These are phyloP conservation scores for Penicillium sp. DNA, from an alignment of 2,329 filamentous ascomycete species.

Conservation along the genomic window DNA sequence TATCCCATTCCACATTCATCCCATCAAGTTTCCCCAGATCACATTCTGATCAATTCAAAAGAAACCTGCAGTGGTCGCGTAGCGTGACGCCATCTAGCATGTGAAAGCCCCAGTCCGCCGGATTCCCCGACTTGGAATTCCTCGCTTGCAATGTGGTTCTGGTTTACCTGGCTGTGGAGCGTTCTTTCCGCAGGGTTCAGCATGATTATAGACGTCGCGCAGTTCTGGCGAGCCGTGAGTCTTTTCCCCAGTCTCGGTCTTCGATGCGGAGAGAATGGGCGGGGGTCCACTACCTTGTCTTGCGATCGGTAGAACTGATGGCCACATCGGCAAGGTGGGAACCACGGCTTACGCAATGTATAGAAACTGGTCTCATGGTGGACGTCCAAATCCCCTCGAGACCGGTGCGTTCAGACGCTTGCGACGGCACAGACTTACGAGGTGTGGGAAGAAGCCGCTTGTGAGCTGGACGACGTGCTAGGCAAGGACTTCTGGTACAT, in stretches of 20 bases:
- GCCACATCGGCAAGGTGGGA: neutral
- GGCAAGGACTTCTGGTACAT: constrained; percentile 73
- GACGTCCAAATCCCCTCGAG: constrained; percentile 61
- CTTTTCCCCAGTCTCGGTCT: neutral
- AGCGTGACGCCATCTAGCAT: constrained; percentile 23
- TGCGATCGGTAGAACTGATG: neutral
- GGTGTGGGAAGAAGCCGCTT: constrained; percentile 82
- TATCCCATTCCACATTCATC: neutral
- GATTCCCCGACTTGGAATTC: neutral
- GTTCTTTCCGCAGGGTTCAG: constrained; percentile 48
- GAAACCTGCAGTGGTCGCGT: constrained; percentile 7
- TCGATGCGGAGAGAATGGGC: neutral
- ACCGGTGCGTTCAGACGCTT: constrained; percentile 65
- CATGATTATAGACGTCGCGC: constrained; percentile 60
- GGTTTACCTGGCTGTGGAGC: constrained; percentile 24
- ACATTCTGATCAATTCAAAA: neutral
- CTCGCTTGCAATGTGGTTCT: constrained; percentile 22
- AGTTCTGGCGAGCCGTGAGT: constrained; percentile 61
- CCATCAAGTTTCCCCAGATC: neutral
- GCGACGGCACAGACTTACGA: constrained; percentile 69
- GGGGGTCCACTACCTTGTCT: neutral
- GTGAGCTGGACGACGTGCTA: constrained; percentile 77
- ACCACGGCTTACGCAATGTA: constrained; percentile 6
- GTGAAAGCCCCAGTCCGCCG: constrained; percentile 19
- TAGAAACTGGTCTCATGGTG: constrained; percentile 70